Evolutionary conservation across 1,139 yeast genomes (phyloP), one percentile per base, ranked within the genome.

Genomic region (Kodamaea alishanica): DNA sequence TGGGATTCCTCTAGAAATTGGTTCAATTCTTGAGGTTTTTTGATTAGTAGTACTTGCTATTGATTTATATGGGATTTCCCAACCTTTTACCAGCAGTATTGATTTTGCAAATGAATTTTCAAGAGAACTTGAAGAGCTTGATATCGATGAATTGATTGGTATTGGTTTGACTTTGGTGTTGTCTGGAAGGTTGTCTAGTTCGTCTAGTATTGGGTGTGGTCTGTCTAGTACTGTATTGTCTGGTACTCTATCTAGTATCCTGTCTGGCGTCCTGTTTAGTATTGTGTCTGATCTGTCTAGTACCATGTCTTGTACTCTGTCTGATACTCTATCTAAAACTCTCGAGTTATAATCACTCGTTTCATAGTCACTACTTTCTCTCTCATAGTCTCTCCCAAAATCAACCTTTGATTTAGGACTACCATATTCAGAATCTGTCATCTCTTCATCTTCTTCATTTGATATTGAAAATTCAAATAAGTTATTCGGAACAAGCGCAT

Each of bases 51-150:
- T 35, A 6, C 30, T 32, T 5, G 26, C 10, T 5, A 33, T 37
- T 4, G 71, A 54, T 43, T 69, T 69, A 11, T 55, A 55, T 0
- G 75, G 73, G n/a, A 69, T 67, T 40, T 67, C 74, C 75, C 75
- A 70, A 1, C 73, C 74, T 48, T 61, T 62, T 1, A 47, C 41
- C 1, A 70, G 61, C 1, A 64, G 57, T 2, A 55, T 47, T 1
- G 69, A 61, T 6, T 46, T 46, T 5, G 51, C 44, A 23, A 52
- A 52, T 0, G 69, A 64, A 35, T 55, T 60, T 15, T 63, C 71
- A 1, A 65, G 57, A 1, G 64, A 58, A 35, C 63, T 51, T 33
- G 48, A 35, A 8, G 58, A 43, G 8, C 48, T 37, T 2, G 50
- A 42, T 23, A 32, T 30, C 2, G 48, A 35, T 6, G 51, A 25